phyloP scores from a whole-genome alignment of 176 grass and related monocot genomes.

The Oryza australiensis region DNA sequence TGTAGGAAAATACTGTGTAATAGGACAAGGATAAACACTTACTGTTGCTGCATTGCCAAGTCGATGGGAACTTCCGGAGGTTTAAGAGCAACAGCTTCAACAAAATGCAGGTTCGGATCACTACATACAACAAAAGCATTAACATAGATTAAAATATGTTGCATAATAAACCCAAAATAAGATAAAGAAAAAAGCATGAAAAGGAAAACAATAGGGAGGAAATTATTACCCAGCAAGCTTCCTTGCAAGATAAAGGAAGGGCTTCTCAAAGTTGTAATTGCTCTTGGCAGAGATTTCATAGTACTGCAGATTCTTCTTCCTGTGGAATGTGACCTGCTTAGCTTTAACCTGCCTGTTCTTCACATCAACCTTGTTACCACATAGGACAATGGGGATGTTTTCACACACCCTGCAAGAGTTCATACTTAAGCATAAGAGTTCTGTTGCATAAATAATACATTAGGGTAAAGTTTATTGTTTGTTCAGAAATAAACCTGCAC shows the following conservation, averaged over 20 bases:
- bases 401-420: slow-evolving; percentile 69
- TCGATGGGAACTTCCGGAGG: slow-evolving; percentile 82
- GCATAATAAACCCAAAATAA: not conserved
- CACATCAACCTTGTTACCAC: slow-evolving; percentile 88
- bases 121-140: slow-evolving; percentile 25
- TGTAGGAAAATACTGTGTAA: not conserved
- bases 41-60: slow-evolving; percentile 86
- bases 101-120: slow-evolving; percentile 69
- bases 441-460: not conserved
- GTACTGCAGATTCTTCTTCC: slow-evolving; percentile 97
- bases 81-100: slow-evolving; percentile 78
- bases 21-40: slow-evolving; percentile 29
- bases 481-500: slow-evolving; percentile 55
- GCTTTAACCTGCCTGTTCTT: slow-evolving; percentile 92
- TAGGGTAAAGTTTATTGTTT: not conserved
- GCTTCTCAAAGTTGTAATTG: slow-evolving; percentile 96
- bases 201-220: not conserved
- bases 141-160: not conserved
- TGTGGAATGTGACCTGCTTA: slow-evolving; percentile 82
- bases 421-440: not conserved
- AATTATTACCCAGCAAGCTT: slow-evolving; percentile 69
- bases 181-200: not conserved
- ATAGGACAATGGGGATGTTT: slow-evolving; percentile 85
- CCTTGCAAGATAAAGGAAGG: slow-evolving; percentile 86
- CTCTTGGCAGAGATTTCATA: slow-evolving; percentile 97